phyloP scores from a whole-genome alignment of 1,284 basidiomycete species.

The Wallemia mellicola region DNA sequence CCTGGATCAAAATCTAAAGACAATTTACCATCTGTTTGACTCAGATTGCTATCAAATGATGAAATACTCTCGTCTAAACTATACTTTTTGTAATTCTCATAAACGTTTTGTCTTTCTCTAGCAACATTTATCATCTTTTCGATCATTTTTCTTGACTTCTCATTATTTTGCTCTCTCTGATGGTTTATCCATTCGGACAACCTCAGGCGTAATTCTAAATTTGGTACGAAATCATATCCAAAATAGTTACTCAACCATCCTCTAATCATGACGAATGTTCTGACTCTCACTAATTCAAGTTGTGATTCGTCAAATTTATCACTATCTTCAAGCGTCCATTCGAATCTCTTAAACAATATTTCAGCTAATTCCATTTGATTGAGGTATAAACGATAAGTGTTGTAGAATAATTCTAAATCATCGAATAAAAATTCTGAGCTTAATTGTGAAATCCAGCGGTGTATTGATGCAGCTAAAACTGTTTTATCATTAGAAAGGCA shows the following conservation, averaged over 20 bases:
- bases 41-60: slow-evolving; percentile 3
- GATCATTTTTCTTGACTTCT: slow-evolving; percentile 21
- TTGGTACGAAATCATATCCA: slow-evolving; percentile 50
- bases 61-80: slow-evolving; percentile 2
- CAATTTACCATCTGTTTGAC: neutral
- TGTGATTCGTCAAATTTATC: slow-evolving; percentile 14
- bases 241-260: slow-evolving; percentile 70
- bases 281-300: slow-evolving; percentile 32
- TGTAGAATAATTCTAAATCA: slow-evolving; percentile 32
- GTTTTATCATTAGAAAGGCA: neutral
- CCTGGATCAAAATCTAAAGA: neutral
- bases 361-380: slow-evolving; percentile 40
- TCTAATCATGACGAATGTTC: slow-evolving; percentile 56
- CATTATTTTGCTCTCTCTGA: slow-evolving; percentile 29
- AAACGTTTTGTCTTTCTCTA: slow-evolving; percentile 34
- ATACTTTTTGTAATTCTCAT: neutral
- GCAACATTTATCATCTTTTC: slow-evolving; percentile 47
- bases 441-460: slow-evolving; percentile 63
- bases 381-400: slow-evolving; percentile 57
- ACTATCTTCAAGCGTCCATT: slow-evolving; percentile 42
- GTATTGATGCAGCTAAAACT: slow-evolving; percentile 57
- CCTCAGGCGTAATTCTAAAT: slow-evolving; percentile 35
- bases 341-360: slow-evolving; percentile 48
- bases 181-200: slow-evolving; percentile 49
- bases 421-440: slow-evolving; percentile 44